Evolutionary conservation across 495 filamentous ascomycete genomes (phyloP).

Genomic region (Penicillium fimorum): DNA sequence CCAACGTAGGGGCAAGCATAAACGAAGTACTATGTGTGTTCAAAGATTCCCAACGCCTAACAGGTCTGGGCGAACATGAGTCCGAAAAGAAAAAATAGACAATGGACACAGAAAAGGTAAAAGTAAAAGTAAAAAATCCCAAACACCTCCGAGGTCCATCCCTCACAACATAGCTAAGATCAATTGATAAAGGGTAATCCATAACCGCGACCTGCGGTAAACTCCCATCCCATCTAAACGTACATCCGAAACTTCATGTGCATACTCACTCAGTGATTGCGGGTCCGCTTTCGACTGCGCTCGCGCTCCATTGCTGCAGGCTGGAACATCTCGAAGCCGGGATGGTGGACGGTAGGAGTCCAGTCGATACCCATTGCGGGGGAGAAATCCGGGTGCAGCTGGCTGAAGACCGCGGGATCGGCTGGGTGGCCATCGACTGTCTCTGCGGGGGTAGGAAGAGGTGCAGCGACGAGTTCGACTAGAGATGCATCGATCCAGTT

Average conservation of each 20-base stretch:
- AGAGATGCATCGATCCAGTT: constrained; percentile 42
- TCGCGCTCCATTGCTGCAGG: constrained; percentile 27
- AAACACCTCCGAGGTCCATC: constrained; percentile 3
- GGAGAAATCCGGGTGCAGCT: constrained; percentile 46
- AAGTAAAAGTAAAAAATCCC: not conserved
- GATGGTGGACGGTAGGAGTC: constrained; percentile 22
- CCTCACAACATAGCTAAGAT: constrained; percentile 6
- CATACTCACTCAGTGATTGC: constrained; percentile 20
- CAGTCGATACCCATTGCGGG: constrained; percentile 37
- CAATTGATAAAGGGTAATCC: constrained; percentile 5
- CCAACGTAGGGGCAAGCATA: not conserved
- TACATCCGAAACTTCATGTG: constrained; percentile 4
- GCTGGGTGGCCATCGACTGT: constrained; percentile 31
- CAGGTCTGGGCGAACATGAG: not conserved
- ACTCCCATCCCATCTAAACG: constrained; percentile 9
- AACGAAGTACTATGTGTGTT: constrained; percentile 1
- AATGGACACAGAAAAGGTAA: not conserved
- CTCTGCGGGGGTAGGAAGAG: constrained; percentile 24
- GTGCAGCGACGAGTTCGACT: constrained; percentile 37
- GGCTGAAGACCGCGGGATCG: constrained; percentile 37
- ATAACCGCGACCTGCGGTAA: constrained; percentile 1
- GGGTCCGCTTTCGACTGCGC: constrained; percentile 29
- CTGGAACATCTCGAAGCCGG: constrained; percentile 25
- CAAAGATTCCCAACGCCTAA: not conserved
- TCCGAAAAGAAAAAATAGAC: not conserved